Base-by-base conservation (phyloP, 1,284 basidiomycete genomes). In the Rhodotorula sp. region DNA sequence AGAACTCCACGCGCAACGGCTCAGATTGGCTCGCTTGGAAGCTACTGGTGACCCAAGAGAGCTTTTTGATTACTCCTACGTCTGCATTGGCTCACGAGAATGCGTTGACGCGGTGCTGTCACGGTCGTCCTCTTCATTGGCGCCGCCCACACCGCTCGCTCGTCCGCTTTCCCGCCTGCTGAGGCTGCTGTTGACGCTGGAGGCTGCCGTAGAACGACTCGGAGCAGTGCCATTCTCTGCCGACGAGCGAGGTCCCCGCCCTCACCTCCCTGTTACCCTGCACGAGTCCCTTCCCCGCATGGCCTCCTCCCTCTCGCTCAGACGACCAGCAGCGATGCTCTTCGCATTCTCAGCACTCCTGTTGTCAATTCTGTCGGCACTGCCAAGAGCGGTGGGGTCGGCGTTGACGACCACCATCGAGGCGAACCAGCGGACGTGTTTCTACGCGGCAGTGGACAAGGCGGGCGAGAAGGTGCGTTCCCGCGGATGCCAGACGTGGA, bases 371-470 rank as follows among this genome's bases (percentile, higher is more conserved):
- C 11, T 65, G 20, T 36, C 52, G 1, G 47, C 62, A 30, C 39
- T 29, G 9, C 64, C 60, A 34, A 30, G 52, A 24, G 65, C 53
- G 10, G 44, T 48, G 13, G 67, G 34, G 1, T 69, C 67, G 9
- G 94, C 96, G 0, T 82, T 99, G 58, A 97, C 95, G 2, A 93
- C 94, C 6, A 84, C 89, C 39, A 86, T 99, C 68, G 83, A 86
- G 27, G 88, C 92, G 1, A 94, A 93, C 78, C 91, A 96, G 79
- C 85, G 90, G 61, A 82, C 91, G 65, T 99, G 96, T 81, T 99
- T 94, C 82, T 97, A 92, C 78, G 92, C 93, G 11, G 92, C 94
- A 79, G 94, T 96, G n/a, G 95, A 98, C 83, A 92, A 93, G 81
- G 87, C 85, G 1, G 89, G 89, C 54, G 92, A 94, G 82, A 94